Conservation (phyloP, 225 moss, liverwort and hornwort genomes). For the Marchantia polymorpha region DNA sequence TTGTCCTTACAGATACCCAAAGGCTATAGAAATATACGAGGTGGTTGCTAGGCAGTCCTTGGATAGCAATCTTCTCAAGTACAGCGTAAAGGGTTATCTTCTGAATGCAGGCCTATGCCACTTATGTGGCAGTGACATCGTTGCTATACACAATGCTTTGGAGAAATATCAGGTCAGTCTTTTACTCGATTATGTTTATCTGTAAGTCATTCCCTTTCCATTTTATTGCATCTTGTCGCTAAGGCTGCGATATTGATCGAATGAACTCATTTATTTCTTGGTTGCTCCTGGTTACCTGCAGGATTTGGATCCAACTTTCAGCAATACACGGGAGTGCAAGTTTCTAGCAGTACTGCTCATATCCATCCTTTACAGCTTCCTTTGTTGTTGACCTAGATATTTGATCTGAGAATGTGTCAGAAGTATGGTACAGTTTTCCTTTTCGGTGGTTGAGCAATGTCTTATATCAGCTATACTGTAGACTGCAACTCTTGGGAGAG, state of each 20-base stretch:
- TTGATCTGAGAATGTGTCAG: not conserved
- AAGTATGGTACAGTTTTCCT: not conserved
- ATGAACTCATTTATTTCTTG: not conserved
- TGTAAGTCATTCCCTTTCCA: too few species aligned
- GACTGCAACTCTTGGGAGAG: not conserved
- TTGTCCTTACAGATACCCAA: slow-evolving; percentile 42
- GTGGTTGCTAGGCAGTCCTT: slow-evolving; percentile 52
- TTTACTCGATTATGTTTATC: not conserved
- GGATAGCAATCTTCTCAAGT: slow-evolving; percentile 61
- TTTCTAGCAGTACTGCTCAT: slow-evolving; percentile 62
- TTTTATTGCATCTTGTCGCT: not conserved
- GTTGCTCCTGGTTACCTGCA: slow-evolving; percentile 36
- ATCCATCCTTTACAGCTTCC: too few species aligned
- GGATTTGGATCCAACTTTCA: slow-evolving; percentile 94
- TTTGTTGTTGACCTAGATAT: not conserved
- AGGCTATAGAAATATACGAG: slow-evolving; percentile 65
- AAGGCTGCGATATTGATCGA: too few species aligned
- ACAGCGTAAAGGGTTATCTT: slow-evolving; percentile 67
- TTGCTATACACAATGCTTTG: slow-evolving; percentile 44
- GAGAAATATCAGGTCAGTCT: slow-evolving; percentile 51
- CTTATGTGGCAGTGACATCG: slow-evolving; percentile 46
- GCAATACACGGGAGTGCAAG: slow-evolving; percentile 82
- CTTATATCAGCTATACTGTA: not conserved
- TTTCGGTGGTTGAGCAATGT: not conserved
- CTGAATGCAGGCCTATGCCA: slow-evolving; percentile 66